phyloP scores from a whole-genome alignment of 306 rosid species.

The Pachyrhizus erosus region DNA sequence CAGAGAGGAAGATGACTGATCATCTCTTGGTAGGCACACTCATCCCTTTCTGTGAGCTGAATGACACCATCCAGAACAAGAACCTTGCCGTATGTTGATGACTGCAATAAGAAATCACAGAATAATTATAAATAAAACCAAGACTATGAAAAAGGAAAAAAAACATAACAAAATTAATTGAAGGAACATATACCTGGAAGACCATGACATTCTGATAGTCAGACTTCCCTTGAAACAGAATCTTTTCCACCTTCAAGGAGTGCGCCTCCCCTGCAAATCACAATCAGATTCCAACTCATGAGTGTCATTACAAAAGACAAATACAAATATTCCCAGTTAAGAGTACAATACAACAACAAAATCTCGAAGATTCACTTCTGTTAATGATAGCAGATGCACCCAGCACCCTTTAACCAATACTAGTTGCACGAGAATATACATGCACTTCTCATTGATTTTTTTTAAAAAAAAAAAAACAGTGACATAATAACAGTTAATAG shows the following conservation, averaged over 20 bases:
- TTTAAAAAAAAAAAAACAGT: not conserved
- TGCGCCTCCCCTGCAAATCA: constrained; percentile 90
- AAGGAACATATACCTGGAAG: constrained; percentile 67
- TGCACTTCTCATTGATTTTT: not conserved
- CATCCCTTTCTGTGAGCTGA: constrained; percentile 99
- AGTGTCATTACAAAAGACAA: not conserved
- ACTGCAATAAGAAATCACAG: constrained; percentile 56
- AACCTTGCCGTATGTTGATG: constrained; percentile 94
- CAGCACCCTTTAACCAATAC: not conserved
- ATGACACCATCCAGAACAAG: constrained; percentile 97
- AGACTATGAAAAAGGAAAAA: not conserved
- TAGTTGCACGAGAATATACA: not conserved
- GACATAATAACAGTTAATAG: too few relatives aligned
- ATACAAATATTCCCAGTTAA: not conserved
- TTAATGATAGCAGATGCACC: not conserved
- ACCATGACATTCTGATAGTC: constrained; percentile 94
- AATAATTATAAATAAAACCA: constrained; percentile 8
- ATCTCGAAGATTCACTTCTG: not conserved
- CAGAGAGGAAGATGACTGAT: constrained; percentile 94
- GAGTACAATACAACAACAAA: not conserved
- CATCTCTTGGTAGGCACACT: constrained; percentile 99
- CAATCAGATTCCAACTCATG: constrained; percentile 30
- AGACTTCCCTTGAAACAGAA: constrained; percentile 89
- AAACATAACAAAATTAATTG: not conserved
- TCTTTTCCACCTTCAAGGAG: constrained; percentile 93